Percentiles rank a stretch among this genome's conserved stretches.
Evolutionary conservation across 2,329 filamentous ascomycete genomes (phyloP).

Genomic region (Penicillium sp.): DNA sequence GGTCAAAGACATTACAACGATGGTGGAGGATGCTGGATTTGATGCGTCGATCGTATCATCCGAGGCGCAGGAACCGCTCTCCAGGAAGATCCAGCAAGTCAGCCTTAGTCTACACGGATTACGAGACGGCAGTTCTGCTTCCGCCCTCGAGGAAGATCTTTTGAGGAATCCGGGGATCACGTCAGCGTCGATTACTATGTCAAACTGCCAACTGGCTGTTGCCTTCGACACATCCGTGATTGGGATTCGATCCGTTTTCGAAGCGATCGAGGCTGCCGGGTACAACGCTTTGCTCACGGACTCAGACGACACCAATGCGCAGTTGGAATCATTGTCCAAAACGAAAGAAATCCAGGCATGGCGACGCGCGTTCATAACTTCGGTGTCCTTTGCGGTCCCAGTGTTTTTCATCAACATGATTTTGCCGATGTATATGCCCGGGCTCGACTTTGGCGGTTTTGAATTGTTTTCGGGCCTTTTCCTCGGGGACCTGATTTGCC

Average conservation of each 20-base stretch:
- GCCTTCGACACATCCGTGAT: slow-evolving; percentile 68
- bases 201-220: slow-evolving; percentile 71
- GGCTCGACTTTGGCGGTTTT: slow-evolving; percentile 72
- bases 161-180: slow-evolving; percentile 66
- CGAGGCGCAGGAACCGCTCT: slow-evolving; percentile 57
- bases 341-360: slow-evolving; percentile 95
- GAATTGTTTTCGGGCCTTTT: slow-evolving; percentile 71
- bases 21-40: slow-evolving; percentile 87
- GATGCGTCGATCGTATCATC: slow-evolving; percentile 81
- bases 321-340: slow-evolving; percentile 92
- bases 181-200: slow-evolving; percentile 70
- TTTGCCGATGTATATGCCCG: slow-evolving; percentile 77
- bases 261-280: slow-evolving; percentile 74
- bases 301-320: slow-evolving; percentile 92
- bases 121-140: slow-evolving; percentile 68
- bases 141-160: slow-evolving; percentile 67
- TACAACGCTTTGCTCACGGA: slow-evolving; percentile 89
- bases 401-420: slow-evolving; percentile 94
- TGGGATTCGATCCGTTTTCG: slow-evolving; percentile 79
- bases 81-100: slow-evolving; percentile 59
- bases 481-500: slow-evolving; percentile 81
- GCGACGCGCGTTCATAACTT: slow-evolving; percentile 75
- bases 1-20: slow-evolving; percentile 71
- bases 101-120: slow-evolving; percentile 84
- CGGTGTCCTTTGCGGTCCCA: slow-evolving; percentile 77